Percentiles rank a stretch among this genome's conserved stretches.
phyloP scores from a whole-genome alignment of 2,329 filamentous ascomycete genomes.

The Aspergillus neoniger region DNA sequence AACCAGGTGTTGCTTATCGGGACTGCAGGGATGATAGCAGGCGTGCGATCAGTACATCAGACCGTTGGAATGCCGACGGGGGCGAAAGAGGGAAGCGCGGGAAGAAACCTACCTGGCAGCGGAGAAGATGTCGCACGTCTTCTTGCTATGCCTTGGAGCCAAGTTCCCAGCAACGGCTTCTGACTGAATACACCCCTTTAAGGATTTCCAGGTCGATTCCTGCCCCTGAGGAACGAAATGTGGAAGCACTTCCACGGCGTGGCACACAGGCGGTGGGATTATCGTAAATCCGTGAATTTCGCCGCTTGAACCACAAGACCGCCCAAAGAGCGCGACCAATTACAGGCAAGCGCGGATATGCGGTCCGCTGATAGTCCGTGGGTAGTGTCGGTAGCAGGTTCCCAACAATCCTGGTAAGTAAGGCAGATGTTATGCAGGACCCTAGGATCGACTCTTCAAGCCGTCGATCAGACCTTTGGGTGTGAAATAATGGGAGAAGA shows the following conservation, averaged over 20 bases:
- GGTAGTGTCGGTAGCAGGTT: constrained; percentile 1
- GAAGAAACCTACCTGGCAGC: constrained; percentile 5
- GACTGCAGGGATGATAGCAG: not conserved
- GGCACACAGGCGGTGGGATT: constrained; percentile 11
- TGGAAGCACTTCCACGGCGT: constrained; percentile 16
- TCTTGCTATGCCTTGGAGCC: not conserved
- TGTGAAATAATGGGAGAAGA: not conserved
- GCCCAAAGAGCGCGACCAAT: constrained; percentile 6
- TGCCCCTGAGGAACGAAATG: constrained; percentile 16
- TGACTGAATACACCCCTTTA: constrained; percentile 2
- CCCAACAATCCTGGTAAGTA: not conserved
- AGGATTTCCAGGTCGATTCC: not conserved
- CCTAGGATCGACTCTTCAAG: not conserved
- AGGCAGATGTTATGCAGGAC: not conserved
- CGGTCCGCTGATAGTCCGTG: not conserved
- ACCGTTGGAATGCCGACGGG: not conserved
- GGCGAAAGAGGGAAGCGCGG: not conserved
- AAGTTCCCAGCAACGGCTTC: constrained; percentile 1
- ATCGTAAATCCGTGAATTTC: constrained; percentile 19
- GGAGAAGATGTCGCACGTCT: not conserved
- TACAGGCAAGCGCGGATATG: not conserved
- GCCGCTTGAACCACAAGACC: constrained; percentile 14
- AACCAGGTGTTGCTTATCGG: constrained; percentile 11
- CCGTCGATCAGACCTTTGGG: not conserved
- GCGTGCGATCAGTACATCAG: constrained; percentile 3